Evolutionary conservation across 1,284 basidiomycete species (phyloP).

Genomic region (Sphaerobolus stellatus): DNA sequence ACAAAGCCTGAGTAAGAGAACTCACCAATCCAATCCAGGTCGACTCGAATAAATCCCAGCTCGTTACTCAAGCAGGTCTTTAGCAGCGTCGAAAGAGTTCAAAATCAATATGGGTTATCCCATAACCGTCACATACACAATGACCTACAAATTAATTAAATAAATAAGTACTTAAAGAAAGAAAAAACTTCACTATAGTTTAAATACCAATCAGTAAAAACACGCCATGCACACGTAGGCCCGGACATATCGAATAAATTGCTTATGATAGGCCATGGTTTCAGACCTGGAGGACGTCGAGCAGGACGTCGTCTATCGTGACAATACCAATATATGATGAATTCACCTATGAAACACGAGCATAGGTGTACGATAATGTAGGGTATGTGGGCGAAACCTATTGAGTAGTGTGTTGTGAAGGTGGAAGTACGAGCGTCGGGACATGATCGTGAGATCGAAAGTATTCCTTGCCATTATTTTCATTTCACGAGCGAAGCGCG

Average conservation of each 20-base stretch:
- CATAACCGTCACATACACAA: constrained; percentile 25
- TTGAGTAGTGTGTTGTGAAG: too few relatives aligned
- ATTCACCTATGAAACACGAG: too few relatives aligned
- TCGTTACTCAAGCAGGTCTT: constrained; percentile 28
- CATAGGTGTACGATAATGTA: too few relatives aligned
- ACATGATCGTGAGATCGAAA: too few relatives aligned
- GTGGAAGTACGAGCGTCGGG: too few relatives aligned
- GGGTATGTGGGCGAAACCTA: too few relatives aligned
- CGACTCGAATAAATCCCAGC: constrained; percentile 28
- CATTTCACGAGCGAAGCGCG: too few relatives aligned
- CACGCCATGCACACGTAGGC: constrained; percentile 43
- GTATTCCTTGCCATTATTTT: too few relatives aligned
- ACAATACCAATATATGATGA: background rate
- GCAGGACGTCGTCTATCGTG: background rate
- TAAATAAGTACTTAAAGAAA: background rate
- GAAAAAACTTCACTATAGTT: constrained; percentile 35
- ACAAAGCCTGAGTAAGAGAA: background rate
- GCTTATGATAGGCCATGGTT: constrained; percentile 35
- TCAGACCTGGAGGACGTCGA: constrained; percentile 42
- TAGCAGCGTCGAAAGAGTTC: constrained; percentile 23
- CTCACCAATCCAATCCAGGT: constrained; percentile 14
- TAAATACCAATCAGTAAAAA: constrained; percentile 45
- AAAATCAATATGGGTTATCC: constrained; percentile 28
- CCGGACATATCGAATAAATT: constrained; percentile 33
- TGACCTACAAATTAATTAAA: constrained; percentile 19